Conservation (phyloP, 2,329 filamentous ascomycete genomes). For the Camptophora hylomeconis region DNA sequence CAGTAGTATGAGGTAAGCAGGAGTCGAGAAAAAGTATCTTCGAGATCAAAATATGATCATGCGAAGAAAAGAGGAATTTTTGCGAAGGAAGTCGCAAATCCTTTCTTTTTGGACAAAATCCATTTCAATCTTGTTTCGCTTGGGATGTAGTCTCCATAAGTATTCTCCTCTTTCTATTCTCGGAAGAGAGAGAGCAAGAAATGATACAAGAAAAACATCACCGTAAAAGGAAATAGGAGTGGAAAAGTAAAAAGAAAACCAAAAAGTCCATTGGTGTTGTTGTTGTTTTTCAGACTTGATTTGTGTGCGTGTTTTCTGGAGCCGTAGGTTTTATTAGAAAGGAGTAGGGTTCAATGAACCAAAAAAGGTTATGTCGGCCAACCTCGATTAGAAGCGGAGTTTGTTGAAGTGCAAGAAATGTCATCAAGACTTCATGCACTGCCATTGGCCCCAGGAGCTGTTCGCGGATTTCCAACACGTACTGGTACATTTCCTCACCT, state of each 20-base stretch:
- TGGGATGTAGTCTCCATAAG: too few species aligned
- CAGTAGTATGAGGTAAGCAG: too few species aligned
- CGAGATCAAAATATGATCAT: too few species aligned
- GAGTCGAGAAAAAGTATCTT: conserved; percentile 17
- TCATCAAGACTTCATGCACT: conserved; percentile 9
- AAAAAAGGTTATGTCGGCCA: conserved; percentile 28
- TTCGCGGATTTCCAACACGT: conserved; percentile 23
- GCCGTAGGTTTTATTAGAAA: conserved; percentile 25
- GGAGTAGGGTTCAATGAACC: conserved; percentile 28
- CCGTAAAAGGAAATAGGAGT: conserved; percentile 15
- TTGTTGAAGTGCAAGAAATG: conserved; percentile 15
- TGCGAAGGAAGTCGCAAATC: too few species aligned
- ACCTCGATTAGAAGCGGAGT: conserved; percentile 32
- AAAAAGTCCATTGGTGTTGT: conserved; percentile 21
- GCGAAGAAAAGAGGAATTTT: too few species aligned
- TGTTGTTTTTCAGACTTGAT: too few species aligned
- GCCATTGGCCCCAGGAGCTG: conserved; percentile 13
- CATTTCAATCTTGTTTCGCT: too few species aligned
- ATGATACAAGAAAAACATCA: conserved; percentile 17
- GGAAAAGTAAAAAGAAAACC: too few species aligned
- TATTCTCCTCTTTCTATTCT: too few species aligned
- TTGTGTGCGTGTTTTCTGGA: too few species aligned
- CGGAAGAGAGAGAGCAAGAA: too few species aligned
- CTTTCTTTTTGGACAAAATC: too few species aligned
- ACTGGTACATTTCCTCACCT: conserved; percentile 21